These are phyloP conservation scores for Escovopsis sp. DNA, from an alignment of 2,329 filamentous ascomycete species.

Conservation along the genomic window DNA sequence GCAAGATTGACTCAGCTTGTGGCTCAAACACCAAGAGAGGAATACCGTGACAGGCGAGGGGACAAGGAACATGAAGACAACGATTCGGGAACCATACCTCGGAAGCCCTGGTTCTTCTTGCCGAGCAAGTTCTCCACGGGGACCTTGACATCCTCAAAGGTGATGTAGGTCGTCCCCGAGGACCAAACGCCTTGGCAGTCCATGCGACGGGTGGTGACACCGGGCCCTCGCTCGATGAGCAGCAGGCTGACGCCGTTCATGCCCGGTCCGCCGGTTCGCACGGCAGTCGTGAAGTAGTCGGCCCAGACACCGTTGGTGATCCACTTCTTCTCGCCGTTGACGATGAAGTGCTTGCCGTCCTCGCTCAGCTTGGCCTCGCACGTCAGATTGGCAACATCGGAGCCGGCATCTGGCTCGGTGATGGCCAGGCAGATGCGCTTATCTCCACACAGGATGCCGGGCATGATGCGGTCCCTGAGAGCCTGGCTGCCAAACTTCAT, in stretches of 20 bases:
- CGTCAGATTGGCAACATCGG: conserved; percentile 85
- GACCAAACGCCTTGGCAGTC: conserved; percentile 98
- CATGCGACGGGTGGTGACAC: conserved; percentile 89
- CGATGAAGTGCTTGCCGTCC: conserved; percentile 97
- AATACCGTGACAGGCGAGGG: neutral
- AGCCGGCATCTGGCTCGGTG: conserved; percentile 89
- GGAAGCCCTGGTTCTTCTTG: conserved; percentile 97
- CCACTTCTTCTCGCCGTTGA: conserved; percentile 99
- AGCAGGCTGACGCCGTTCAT: conserved; percentile 90
- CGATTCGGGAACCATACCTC: conserved; percentile 32
- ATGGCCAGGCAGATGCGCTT: conserved; percentile 97
- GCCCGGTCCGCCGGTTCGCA: conserved; percentile 73
- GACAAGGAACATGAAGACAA: neutral
- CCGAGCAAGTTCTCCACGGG: conserved; percentile 97
- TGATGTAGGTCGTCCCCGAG: conserved; percentile 90
- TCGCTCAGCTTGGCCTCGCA: conserved; percentile 91
- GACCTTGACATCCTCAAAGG: conserved; percentile 97
- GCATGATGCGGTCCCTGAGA: conserved; percentile 75
- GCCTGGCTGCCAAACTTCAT: conserved; percentile 83
- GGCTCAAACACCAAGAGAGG: neutral
- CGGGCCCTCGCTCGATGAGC: conserved; percentile 79
- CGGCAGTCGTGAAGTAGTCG: conserved; percentile 96
- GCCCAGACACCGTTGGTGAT: conserved; percentile 96
- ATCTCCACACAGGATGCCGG: conserved; percentile 76
- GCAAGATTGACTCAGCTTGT: conserved; percentile 6